Evolutionary conservation across 305 asterid genomes (phyloP).

Genomic region (Ajuga reptans): DNA sequence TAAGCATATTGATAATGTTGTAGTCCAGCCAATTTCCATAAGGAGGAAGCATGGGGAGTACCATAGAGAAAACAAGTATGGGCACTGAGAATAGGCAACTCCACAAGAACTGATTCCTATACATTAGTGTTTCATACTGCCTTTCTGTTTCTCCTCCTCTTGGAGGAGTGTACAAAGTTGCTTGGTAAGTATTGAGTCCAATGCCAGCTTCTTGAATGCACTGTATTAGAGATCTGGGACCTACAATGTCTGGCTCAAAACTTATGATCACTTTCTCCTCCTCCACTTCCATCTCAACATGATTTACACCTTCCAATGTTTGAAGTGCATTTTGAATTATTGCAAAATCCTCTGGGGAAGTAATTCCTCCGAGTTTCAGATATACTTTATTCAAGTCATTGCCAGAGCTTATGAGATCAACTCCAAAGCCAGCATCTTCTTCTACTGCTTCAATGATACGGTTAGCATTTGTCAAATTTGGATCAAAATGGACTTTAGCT

Average conservation of each 20-base stretch:
- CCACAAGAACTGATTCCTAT: slow-evolving; percentile 69
- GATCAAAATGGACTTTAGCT: slow-evolving; percentile 91
- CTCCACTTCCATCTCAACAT: slow-evolving; percentile 47
- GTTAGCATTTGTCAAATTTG: slow-evolving; percentile 53
- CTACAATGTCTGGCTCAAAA: slow-evolving; percentile 73
- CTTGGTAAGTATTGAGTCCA: slow-evolving; percentile 48
- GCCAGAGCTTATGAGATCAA: slow-evolving; percentile 74
- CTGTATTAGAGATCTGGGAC: slow-evolving; percentile 84
- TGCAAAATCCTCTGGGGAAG: slow-evolving; percentile 47
- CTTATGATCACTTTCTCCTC: slow-evolving; percentile 48
- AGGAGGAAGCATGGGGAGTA: slow-evolving; percentile 88
- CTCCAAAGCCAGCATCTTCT: slow-evolving; percentile 94
- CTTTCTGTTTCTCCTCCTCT: slow-evolving; percentile 67
- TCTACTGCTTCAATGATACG: slow-evolving; percentile 59
- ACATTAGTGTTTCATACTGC: slow-evolving; percentile 53
- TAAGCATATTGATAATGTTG: slow-evolving; percentile 73
- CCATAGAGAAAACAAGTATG: slow-evolving; percentile 71
- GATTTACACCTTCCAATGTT: slow-evolving; percentile 74
- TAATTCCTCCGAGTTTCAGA: slow-evolving; percentile 63
- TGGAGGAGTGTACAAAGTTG: slow-evolving; percentile 66
- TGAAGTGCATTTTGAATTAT: slow-evolving; percentile 46
- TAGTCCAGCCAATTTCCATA: slow-evolving; percentile 84
- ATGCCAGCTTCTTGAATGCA: slow-evolving; percentile 56
- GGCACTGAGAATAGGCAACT: slow-evolving; percentile 90
- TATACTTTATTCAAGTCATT: slow-evolving; percentile 62